Evolutionary conservation across 164 flowering plant genomes (phyloP).

Genomic region (Magnolia kwangsiensis): DNA sequence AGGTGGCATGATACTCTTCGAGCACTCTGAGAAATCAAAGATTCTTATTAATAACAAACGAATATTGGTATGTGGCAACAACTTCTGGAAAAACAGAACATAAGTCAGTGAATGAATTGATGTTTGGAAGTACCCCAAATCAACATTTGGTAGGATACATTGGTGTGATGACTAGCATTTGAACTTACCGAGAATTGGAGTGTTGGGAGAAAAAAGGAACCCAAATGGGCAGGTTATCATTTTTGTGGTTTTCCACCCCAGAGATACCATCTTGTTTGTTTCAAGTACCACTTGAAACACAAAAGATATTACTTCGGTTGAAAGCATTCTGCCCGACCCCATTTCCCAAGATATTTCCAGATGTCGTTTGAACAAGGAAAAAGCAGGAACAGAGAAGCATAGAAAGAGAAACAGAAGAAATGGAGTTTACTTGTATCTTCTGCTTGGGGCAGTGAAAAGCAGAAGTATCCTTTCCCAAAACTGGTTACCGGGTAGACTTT

Average conservation of each 20-base stretch:
- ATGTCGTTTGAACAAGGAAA: neutral
- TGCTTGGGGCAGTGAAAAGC: slow-evolving; percentile 94
- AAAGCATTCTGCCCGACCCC: neutral
- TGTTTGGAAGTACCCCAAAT: neutral
- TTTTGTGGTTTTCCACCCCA: neutral
- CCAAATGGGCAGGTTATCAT: neutral
- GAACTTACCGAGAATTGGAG: neutral
- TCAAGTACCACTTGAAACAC: neutral
- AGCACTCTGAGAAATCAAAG: slow-evolving; percentile 59
- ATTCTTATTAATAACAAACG: neutral
- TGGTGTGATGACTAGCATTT: neutral
- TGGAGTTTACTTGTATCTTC: slow-evolving; percentile 79
- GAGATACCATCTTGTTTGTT: neutral
- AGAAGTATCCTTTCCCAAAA: slow-evolving; percentile 95
- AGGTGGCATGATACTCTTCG: slow-evolving; percentile 92
- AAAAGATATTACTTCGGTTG: neutral
- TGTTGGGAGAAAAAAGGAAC: neutral
- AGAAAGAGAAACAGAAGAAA: slow-evolving; percentile 4
- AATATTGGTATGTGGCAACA: neutral
- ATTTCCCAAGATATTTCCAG: neutral
- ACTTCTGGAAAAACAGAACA: neutral
- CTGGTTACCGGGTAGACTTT: slow-evolving; percentile 97
- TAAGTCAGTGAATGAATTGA: neutral
- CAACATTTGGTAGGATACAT: neutral
- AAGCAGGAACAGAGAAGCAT: neutral